phyloP scores from a whole-genome alignment of 2,329 filamentous ascomycete species.

The Xylariaceae sp. region DNA sequence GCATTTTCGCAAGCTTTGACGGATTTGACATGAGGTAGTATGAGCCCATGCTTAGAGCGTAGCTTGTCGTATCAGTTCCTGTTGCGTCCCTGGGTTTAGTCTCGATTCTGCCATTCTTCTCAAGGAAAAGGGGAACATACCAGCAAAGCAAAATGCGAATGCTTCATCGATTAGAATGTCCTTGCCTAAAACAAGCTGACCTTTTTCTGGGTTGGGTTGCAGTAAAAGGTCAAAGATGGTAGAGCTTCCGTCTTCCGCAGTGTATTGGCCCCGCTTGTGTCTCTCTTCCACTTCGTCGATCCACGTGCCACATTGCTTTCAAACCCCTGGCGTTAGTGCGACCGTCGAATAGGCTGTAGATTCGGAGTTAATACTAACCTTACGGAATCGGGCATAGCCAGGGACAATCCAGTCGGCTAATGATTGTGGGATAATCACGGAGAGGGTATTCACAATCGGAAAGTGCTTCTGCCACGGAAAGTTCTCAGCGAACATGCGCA shows the following conservation, averaged over 20 bases:
- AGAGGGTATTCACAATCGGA: slow-evolving; percentile 14
- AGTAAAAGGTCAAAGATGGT: slow-evolving; percentile 26
- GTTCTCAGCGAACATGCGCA: slow-evolving; percentile 28
- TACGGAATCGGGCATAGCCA: slow-evolving; percentile 21
- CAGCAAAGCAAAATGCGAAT: slow-evolving; percentile 24
- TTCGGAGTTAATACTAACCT: slow-evolving; percentile 3
- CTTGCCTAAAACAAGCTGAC: slow-evolving; percentile 7
- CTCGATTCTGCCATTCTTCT: too few relatives aligned
- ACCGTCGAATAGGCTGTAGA: not conserved
- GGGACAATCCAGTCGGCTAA: slow-evolving; percentile 19
- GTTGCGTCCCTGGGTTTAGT: not conserved
- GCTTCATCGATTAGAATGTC: slow-evolving; percentile 21
- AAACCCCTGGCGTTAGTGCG: not conserved
- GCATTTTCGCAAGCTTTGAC: slow-evolving; percentile 16
- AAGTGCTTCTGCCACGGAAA: slow-evolving; percentile 26
- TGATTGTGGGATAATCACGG: slow-evolving; percentile 10
- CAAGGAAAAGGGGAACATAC: not conserved
- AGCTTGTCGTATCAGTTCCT: slow-evolving; percentile 24
- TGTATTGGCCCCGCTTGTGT: slow-evolving; percentile 16
- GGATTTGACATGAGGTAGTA: slow-evolving; percentile 24
- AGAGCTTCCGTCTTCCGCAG: slow-evolving; percentile 9
- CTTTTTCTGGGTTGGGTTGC: slow-evolving; percentile 13
- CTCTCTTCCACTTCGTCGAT: slow-evolving; percentile 13
- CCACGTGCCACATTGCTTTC: slow-evolving; percentile 24
- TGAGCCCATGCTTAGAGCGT: slow-evolving; percentile 18